These are phyloP conservation scores for Suhomyces wounanorum DNA, from an alignment of 1,139 yeast genomes.

Conservation along the genomic window DNA sequence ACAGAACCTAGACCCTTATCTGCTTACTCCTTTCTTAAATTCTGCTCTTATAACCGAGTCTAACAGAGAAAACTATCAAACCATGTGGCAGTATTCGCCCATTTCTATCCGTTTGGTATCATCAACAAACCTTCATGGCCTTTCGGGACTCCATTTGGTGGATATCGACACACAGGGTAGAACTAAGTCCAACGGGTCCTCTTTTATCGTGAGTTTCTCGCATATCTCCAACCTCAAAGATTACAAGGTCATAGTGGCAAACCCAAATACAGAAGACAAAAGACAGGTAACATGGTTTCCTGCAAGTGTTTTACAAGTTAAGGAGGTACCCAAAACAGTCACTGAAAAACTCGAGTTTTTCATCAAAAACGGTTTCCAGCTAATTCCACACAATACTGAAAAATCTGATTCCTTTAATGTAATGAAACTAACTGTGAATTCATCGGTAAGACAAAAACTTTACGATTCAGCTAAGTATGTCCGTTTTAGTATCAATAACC, in stretches of 20 bases:
- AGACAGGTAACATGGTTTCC: slow-evolving; percentile 25
- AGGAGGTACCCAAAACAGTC: slow-evolving; percentile 6
- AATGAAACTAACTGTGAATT: neutral
- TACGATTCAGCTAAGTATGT: slow-evolving; percentile 17
- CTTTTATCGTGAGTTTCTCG: slow-evolving; percentile 22
- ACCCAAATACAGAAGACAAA: neutral
- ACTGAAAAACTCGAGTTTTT: slow-evolving; percentile 19
- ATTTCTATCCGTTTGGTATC: slow-evolving; percentile 29
- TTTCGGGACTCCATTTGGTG: slow-evolving; percentile 29
- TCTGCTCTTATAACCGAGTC: no score
- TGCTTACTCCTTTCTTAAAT: no score
- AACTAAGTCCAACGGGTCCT: neutral
- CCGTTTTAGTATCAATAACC: neutral
- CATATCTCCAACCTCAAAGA: slow-evolving; percentile 19
- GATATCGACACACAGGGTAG: neutral
- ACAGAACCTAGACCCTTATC: no score
- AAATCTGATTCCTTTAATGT: slow-evolving; percentile 2
- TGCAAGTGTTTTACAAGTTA: slow-evolving; percentile 11
- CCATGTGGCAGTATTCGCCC: slow-evolving; percentile 28
- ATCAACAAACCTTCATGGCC: slow-evolving; percentile 22
- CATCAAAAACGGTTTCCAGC: slow-evolving; percentile 27
- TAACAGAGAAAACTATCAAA: no score
- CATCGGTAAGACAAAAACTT: slow-evolving; percentile 18
- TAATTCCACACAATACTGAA: slow-evolving; percentile 31
- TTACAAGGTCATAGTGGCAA: slow-evolving; percentile 24